Percentiles rank a stretch among this genome's conserved stretches.
These are phyloP conservation scores for Chlorencoelia australis DNA, from an alignment of 2,329 filamentous ascomycete genomes.

Conservation along the genomic window DNA sequence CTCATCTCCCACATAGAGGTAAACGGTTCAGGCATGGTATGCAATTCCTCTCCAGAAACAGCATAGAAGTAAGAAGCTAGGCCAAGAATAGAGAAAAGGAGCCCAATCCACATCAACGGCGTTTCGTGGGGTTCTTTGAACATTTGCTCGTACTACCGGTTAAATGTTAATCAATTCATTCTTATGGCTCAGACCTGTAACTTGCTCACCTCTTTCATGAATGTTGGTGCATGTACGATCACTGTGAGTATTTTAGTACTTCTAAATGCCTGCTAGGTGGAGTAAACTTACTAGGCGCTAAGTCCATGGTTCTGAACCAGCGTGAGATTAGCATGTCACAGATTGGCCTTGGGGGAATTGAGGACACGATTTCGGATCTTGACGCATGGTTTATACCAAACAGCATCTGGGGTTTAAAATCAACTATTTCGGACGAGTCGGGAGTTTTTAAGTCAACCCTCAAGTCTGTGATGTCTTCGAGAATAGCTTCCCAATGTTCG, in stretches of 20 bases:
- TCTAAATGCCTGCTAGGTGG: neutral
- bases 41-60: constrained; percentile 28
- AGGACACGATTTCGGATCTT: constrained; percentile 35
- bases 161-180: constrained; percentile 1
- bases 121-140: constrained; percentile 15
- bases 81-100: constrained; percentile 29
- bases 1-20: constrained; percentile 32
- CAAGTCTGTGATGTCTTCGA: constrained; percentile 24
- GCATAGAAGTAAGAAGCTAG: constrained; percentile 27
- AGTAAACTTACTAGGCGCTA: constrained; percentile 37
- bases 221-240: constrained; percentile 45
- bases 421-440: constrained; percentile 3
- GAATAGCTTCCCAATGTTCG: constrained; percentile 47
- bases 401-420: constrained; percentile 9
- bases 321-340: constrained; percentile 40
- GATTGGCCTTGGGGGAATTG: constrained; percentile 36
- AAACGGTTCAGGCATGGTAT: constrained; percentile 21
- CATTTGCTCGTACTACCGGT: constrained; percentile 18
- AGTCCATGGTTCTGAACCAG: constrained; percentile 42
- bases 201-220: constrained; percentile 31
- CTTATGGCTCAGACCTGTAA: neutral
- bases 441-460: constrained; percentile 8
- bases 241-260: constrained; percentile 18
- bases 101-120: constrained; percentile 39
- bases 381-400: constrained; percentile 8